phyloP scores from a whole-genome alignment of 23 red algal genomes.

The Gracilaria gracilis region DNA sequence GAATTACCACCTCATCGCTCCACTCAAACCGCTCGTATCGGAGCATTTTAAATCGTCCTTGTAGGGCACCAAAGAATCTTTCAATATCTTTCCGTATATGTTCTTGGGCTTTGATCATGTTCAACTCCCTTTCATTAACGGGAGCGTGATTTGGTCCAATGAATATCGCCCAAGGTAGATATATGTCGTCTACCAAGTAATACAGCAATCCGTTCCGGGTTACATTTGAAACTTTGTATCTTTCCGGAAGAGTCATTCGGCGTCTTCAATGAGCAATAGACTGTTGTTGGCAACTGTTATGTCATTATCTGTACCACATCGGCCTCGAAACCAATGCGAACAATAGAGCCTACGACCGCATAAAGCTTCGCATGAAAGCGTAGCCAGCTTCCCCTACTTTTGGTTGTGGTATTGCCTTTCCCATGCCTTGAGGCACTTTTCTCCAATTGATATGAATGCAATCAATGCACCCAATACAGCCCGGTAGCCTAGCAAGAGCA shows the following conservation, averaged over 20 bases:
- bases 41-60: no score
- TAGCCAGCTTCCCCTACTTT: no score
- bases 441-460: no score
- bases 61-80: conserved; percentile 26
- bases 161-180: no score
- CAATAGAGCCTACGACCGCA: conserved; percentile 48
- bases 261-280: conserved; percentile 3
- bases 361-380: no score
- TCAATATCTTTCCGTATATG: conserved; percentile 31
- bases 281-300: conserved; percentile 24
- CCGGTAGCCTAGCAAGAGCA: not conserved
- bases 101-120: conserved; percentile 21
- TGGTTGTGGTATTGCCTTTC: no score
- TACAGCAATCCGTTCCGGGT: conserved; percentile 1
- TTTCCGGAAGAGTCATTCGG: conserved; percentile 18
- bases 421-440: no score
- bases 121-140: not conserved
- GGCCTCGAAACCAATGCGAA: conserved; percentile 65
- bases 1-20: no score
- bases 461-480: not conserved
- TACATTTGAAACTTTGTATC: not conserved
- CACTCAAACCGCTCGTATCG: no score
- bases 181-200: no score
- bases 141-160: not conserved
- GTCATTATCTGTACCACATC: conserved; percentile 57